phyloP scores from a whole-genome alignment of 768 basidiomycete species.

The Pulveroboletus sp. region DNA sequence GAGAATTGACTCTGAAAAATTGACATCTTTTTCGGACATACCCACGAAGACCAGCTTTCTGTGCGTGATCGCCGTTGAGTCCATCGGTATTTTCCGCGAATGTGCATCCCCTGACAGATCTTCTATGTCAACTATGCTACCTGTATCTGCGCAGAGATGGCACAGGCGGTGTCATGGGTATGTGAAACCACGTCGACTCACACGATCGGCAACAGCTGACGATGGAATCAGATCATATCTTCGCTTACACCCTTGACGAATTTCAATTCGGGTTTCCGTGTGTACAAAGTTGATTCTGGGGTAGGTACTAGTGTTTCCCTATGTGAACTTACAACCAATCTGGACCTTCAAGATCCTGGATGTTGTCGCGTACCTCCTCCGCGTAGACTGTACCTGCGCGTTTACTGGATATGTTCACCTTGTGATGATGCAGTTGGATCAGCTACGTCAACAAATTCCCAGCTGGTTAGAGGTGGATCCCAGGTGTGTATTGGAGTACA shows the following conservation, averaged over 20 bases:
- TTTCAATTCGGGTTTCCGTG: slow-evolving; percentile 68
- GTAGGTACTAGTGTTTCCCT: slow-evolving; percentile 12
- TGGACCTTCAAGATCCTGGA: slow-evolving; percentile 77
- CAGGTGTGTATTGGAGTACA: slow-evolving; percentile 60
- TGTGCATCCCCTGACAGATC: slow-evolving; percentile 38
- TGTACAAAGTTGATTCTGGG: slow-evolving; percentile 39
- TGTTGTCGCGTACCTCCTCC: slow-evolving; percentile 59
- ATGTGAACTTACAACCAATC: background rate
- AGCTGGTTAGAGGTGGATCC: slow-evolving; percentile 54
- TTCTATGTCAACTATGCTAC: slow-evolving; percentile 74
- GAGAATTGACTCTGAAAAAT: background rate
- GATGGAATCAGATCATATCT: slow-evolving; percentile 34
- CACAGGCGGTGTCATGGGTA: slow-evolving; percentile 50
- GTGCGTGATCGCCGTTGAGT: slow-evolving; percentile 29
- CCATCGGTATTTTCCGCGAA: background rate
- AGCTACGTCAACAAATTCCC: slow-evolving; percentile 59
- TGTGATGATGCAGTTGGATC: slow-evolving; percentile 49
- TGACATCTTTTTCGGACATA: slow-evolving; percentile 74
- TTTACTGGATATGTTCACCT: background rate
- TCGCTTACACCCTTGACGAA: slow-evolving; percentile 66
- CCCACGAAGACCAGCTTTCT: slow-evolving; percentile 67
- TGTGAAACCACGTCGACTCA: background rate
- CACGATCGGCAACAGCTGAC: background rate
- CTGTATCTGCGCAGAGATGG: slow-evolving; percentile 49
- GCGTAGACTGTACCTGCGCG: background rate